Conservation (phyloP, 306 rosid species). For the Amphicarpaea edgeworthii region DNA sequence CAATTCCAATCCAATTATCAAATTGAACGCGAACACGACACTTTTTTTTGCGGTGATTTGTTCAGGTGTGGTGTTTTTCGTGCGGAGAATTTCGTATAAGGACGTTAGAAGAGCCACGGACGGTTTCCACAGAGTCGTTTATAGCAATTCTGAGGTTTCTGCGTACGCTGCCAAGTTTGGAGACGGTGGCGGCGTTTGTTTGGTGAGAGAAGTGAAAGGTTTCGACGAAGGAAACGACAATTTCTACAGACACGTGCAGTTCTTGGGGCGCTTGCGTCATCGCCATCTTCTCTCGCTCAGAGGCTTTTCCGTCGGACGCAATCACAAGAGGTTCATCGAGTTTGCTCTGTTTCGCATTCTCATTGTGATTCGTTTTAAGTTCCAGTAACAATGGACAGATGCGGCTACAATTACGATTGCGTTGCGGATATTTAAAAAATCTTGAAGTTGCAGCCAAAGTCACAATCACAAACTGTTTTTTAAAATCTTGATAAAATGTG, state of each 20-base stretch:
- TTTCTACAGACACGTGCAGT: conserved; percentile 77
- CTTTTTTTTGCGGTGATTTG: conserved; percentile 37
- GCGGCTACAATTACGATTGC: too few species aligned
- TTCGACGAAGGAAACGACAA: conserved; percentile 54
- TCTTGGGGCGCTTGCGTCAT: conserved; percentile 87
- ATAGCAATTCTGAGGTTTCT: conserved; percentile 62
- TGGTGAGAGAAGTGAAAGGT: conserved; percentile 76
- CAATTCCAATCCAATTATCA: neutral
- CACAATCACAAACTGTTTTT: neutral
- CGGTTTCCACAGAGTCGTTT: conserved; percentile 69
- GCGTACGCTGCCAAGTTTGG: conserved; percentile 79
- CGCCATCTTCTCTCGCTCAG: conserved; percentile 88
- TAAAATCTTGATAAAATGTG: neutral
- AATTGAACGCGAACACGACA: neutral
- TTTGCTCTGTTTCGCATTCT: conserved; percentile 22
- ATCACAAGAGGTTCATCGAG: conserved; percentile 66
- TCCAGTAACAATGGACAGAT: too few species aligned
- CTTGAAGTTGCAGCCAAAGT: too few species aligned
- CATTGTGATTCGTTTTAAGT: neutral
- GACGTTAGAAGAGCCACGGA: conserved; percentile 80
- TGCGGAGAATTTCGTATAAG: conserved; percentile 70
- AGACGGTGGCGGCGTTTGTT: conserved; percentile 64
- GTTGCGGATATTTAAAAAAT: too few species aligned
- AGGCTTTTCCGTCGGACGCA: conserved; percentile 71
- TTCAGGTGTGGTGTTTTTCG: conserved; percentile 65